Percentiles rank a stretch among this genome's conserved stretches.
These are phyloP conservation scores for Suillus ampliporus DNA, from an alignment of 768 basidiomycete species.

Conservation along the genomic window DNA sequence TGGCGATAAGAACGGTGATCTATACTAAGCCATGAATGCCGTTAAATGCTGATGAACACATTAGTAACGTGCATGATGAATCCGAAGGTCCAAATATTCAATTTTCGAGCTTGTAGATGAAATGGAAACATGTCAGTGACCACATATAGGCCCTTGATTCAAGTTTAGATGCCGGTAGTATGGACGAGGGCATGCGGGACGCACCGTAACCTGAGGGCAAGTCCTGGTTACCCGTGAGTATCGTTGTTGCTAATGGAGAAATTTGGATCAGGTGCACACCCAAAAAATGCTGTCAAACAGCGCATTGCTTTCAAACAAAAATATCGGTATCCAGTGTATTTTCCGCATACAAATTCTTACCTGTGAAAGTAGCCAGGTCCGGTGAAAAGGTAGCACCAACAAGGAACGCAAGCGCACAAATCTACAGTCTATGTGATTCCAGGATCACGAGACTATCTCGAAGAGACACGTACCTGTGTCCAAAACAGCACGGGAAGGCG, in stretches of 20 bases:
- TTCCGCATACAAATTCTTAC: conserved; percentile 28
- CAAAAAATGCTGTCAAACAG: conserved; percentile 39
- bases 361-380: conserved; percentile 51
- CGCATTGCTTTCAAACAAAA: conserved; percentile 30
- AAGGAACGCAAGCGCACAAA: conserved; percentile 52
- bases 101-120: conserved; percentile 56
- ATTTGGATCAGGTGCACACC: conserved; percentile 20
- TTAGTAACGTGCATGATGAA: conserved; percentile 57
- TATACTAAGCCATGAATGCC: conserved; percentile 34
- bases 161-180: background rate
- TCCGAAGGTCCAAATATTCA: conserved; percentile 59
- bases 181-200: conserved; percentile 1
- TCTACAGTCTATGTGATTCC: conserved; percentile 18
- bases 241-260: background rate
- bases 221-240: conserved; percentile 37
- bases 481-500: conserved; percentile 38
- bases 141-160: conserved; percentile 46
- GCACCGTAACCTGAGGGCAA: conserved; percentile 56
- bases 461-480: conserved; percentile 24
- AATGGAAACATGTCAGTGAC: conserved; percentile 60
- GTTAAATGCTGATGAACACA: conserved; percentile 33
- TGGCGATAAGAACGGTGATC: conserved; percentile 35
- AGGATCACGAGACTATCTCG: background rate
- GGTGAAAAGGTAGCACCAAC: conserved; percentile 59
- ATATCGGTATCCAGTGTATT: background rate